phyloP scores from a whole-genome alignment of 768 basidiomycete species.

The Epithele typhae region DNA sequence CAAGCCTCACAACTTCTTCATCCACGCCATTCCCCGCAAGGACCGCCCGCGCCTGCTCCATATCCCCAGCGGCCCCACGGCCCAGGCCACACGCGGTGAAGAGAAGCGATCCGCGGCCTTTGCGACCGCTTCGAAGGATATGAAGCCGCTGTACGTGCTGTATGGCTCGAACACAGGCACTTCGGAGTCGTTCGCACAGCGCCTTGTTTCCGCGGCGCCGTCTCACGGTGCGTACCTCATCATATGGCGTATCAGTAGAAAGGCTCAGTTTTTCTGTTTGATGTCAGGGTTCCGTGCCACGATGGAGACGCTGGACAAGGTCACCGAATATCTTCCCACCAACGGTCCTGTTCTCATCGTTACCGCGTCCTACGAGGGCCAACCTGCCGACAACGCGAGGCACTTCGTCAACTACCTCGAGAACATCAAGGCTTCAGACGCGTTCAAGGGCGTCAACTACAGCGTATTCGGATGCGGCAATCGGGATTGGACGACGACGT shows the following conservation, averaged over 20 bases:
- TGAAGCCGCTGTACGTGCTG: slow-evolving; percentile 30
- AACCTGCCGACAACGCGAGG: slow-evolving; percentile 47
- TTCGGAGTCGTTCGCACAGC: slow-evolving; percentile 43
- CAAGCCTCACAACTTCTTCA: slow-evolving; percentile 40
- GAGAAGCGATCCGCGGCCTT: too few relatives aligned
- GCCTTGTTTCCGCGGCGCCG: slow-evolving; percentile 35
- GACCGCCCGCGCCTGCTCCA: slow-evolving; percentile 17
- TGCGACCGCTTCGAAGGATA: not conserved
- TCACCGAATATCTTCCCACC: slow-evolving; percentile 30
- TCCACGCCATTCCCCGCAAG: slow-evolving; percentile 35
- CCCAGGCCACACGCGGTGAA: not conserved
- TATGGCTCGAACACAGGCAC: slow-evolving; percentile 46
- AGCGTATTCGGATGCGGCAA: slow-evolving; percentile 50
- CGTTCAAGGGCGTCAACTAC: slow-evolving; percentile 30
- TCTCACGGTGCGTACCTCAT: slow-evolving; percentile 27
- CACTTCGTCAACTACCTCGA: slow-evolving; percentile 40
- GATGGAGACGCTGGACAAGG: slow-evolving; percentile 37
- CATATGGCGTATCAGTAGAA: too few relatives aligned
- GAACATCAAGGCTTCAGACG: slow-evolving; percentile 21
- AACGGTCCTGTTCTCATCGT: slow-evolving; percentile 42
- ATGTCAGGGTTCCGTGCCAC: slow-evolving; percentile 37
- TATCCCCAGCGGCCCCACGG: slow-evolving; percentile 7
- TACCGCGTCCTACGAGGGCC: slow-evolving; percentile 45
- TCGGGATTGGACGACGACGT: slow-evolving; percentile 43
- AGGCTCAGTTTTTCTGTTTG: too few relatives aligned